phyloP scores from a whole-genome alignment of 1,284 basidiomycete genomes.

The Phylloporus gajari region DNA sequence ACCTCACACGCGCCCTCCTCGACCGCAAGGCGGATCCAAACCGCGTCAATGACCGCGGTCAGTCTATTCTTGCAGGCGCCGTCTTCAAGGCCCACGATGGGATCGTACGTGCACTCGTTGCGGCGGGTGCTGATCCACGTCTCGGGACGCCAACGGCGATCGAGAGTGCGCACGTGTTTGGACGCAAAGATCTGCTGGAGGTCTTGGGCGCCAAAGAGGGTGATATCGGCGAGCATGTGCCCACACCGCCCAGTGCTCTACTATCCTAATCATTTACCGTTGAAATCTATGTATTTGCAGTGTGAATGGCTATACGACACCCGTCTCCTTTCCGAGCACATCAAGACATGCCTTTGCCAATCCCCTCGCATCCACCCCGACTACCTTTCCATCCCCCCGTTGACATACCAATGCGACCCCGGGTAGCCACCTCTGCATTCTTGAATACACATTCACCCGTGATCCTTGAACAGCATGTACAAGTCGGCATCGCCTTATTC shows the following conservation, averaged over 20 bases:
- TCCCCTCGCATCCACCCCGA: conserved; percentile 72
- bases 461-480: conserved; percentile 70
- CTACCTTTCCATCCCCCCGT: conserved; percentile 44
- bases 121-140: conserved; percentile 74
- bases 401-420: conserved; percentile 37
- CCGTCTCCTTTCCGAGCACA: conserved; percentile 79
- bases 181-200: conserved; percentile 62
- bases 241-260: conserved; percentile 31
- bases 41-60: conserved; percentile 77
- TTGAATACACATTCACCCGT: conserved; percentile 72
- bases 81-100: conserved; percentile 80
- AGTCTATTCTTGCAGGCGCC: conserved; percentile 85
- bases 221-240: conserved; percentile 52
- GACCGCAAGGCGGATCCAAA: conserved; percentile 73
- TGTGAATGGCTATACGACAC: conserved; percentile 46
- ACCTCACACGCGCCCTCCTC: conserved; percentile 66
- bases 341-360: conserved; percentile 77
- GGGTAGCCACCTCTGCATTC: conserved; percentile 9
- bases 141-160: conserved; percentile 79
- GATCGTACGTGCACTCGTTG: conserved; percentile 69
- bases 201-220: conserved; percentile 67
- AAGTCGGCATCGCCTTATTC: conserved; percentile 90
- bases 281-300: background rate
- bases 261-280: background rate
- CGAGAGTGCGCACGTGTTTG: conserved; percentile 76